Conservation (phyloP, 31 red algal species). For the Asparagopsis taxiformis region DNA sequence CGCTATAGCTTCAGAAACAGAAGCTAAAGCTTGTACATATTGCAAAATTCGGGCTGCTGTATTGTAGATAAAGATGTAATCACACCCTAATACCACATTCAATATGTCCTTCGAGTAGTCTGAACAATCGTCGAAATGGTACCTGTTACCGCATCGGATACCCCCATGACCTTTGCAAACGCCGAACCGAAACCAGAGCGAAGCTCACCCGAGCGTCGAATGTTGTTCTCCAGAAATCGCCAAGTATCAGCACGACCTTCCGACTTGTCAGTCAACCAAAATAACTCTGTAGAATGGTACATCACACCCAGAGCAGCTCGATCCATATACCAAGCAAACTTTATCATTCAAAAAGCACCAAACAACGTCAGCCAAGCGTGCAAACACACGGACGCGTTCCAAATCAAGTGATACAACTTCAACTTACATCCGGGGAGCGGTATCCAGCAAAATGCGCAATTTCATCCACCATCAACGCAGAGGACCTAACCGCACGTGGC, state of each 20-base stretch:
- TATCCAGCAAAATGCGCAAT: slow-evolving; percentile 63
- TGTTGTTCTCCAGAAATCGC: slow-evolving; percentile 37
- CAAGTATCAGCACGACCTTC: slow-evolving; percentile 37
- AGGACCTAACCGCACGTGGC: slow-evolving; percentile 7
- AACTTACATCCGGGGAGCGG: slow-evolving; percentile 35
- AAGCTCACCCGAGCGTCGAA: slow-evolving; percentile 23
- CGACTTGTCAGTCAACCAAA: slow-evolving; percentile 48
- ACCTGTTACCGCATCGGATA: slow-evolving; percentile 32
- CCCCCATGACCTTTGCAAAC: slow-evolving; percentile 13
- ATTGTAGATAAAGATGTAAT: slow-evolving; percentile 7
- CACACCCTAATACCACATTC: slow-evolving; percentile 15
- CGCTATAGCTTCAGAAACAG: too few relatives aligned
- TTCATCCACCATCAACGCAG: slow-evolving; percentile 46
- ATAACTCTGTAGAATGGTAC: slow-evolving; percentile 45
- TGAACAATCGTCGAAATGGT: slow-evolving; percentile 37
- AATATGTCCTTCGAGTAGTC: slow-evolving; percentile 36
- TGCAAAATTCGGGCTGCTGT: slow-evolving; percentile 1
- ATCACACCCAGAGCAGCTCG: slow-evolving; percentile 43
- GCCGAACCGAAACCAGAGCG: slow-evolving; percentile 14
- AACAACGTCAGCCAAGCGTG: background rate
- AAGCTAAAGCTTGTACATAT: background rate
- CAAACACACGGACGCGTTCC: background rate
- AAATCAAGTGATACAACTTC: background rate
- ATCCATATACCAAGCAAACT: slow-evolving; percentile 67
- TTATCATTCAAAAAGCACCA: too few relatives aligned